A percentile compares a stretch with the other conserved stretches of the same genome.
These are phyloP conservation scores for Corymbia citriodora DNA, from an alignment of 441 rosid species.

Conservation along the genomic window DNA sequence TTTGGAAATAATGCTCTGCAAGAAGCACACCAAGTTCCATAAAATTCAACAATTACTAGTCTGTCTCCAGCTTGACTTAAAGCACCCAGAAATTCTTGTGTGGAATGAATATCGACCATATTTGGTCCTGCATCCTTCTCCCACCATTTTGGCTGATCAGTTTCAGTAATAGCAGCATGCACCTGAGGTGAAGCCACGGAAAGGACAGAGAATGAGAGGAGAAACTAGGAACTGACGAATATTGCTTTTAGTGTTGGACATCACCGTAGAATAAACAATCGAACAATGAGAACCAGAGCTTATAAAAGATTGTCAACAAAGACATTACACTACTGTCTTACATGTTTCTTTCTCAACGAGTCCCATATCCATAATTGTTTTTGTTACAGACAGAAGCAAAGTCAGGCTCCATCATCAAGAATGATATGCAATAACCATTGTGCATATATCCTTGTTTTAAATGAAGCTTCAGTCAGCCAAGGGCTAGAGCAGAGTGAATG, in stretches of 20 bases:
- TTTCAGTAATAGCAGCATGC: slow-evolving; percentile 59
- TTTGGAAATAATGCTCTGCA: slow-evolving; percentile 90
- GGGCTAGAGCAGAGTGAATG: not conserved
- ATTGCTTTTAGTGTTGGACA: not conserved
- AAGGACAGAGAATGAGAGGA: not conserved
- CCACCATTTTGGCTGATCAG: slow-evolving; percentile 98
- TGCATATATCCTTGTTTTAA: not conserved
- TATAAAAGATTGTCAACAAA: not conserved
- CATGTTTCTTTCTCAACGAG: not conserved
- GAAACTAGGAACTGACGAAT: not conserved
- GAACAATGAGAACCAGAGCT: not conserved
- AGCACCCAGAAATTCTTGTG: slow-evolving; percentile 76
- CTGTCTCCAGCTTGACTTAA: slow-evolving; percentile 80
- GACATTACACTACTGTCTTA: not conserved
- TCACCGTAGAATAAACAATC: not conserved
- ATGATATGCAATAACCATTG: not conserved
- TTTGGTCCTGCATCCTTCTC: slow-evolving; percentile 82
- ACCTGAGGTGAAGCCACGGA: slow-evolving; percentile 33
- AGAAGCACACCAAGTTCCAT: slow-evolving; percentile 99
- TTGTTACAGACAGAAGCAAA: not conserved
- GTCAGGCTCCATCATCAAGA: not conserved
- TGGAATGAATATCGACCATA: slow-evolving; percentile 90
- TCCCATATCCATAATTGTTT: not conserved
- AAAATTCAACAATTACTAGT: slow-evolving; percentile 93
- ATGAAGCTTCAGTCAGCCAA: not conserved